Conservation (phyloP, 139 green algal genomes). For the Chlamydomonas applanata region DNA sequence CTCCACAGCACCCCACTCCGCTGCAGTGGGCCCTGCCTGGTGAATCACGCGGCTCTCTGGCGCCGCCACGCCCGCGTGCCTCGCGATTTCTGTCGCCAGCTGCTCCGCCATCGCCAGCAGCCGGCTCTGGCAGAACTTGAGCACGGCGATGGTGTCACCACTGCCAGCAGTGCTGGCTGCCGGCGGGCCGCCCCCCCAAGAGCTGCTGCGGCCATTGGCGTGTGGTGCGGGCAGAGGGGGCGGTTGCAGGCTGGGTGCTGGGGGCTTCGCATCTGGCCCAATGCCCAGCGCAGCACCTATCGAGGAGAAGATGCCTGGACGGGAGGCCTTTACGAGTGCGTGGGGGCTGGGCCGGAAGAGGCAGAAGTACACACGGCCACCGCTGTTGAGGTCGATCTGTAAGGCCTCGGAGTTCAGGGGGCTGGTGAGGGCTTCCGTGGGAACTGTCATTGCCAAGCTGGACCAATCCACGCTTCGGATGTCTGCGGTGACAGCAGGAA, state of each 20-base stretch:
- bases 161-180: not conserved
- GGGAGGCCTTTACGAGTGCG: no score
- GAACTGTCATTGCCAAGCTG: not conserved
- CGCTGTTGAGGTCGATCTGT: constrained; percentile 74
- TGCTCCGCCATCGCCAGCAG: constrained; percentile 6
- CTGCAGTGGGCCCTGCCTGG: not conserved
- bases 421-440: not conserved
- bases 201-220: constrained; percentile 1
- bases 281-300: no score
- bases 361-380: constrained; percentile 77
- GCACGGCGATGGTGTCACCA: not conserved
- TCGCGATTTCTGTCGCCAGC: not conserved
- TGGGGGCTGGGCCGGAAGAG: constrained; percentile 44
- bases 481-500: not conserved
- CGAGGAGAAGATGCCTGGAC: no score
- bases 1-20: not conserved
- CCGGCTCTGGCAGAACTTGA: constrained; percentile 5
- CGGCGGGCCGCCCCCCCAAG: not conserved
- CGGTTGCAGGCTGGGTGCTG: not conserved
- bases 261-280: not conserved
- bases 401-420: not conserved
- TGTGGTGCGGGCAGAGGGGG: not conserved
- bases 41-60: not conserved
- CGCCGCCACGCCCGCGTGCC: constrained; percentile 1
- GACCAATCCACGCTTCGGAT: not conserved